These are phyloP conservation scores for Immersiporthe knoxdaviesiana DNA, from an alignment of 2,329 filamentous ascomycete genomes.

Conservation along the genomic window DNA sequence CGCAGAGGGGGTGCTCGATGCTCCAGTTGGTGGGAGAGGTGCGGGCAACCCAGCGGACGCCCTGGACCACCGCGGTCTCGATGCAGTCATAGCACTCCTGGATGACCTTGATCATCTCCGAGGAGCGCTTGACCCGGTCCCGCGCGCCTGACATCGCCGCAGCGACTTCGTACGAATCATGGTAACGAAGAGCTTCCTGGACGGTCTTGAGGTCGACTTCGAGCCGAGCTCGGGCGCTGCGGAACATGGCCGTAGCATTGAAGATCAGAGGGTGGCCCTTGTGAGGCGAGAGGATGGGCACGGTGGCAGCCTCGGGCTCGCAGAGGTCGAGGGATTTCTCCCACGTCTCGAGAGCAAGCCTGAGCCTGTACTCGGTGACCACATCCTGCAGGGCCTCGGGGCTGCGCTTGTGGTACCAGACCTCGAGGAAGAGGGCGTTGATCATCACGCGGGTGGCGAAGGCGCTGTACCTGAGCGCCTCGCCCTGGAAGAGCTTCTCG, in stretches of 20 bases:
- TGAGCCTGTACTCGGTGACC: slow-evolving; percentile 96
- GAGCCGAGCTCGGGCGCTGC: slow-evolving; percentile 88
- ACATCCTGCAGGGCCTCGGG: slow-evolving; percentile 97
- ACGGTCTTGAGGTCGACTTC: slow-evolving; percentile 95
- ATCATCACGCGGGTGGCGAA: slow-evolving; percentile 98
- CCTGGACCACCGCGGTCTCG: slow-evolving; percentile 91
- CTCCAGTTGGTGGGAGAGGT: slow-evolving; percentile 99
- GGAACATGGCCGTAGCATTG: slow-evolving; percentile 96
- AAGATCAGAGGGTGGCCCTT: slow-evolving; percentile 96
- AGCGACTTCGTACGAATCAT: slow-evolving; percentile 95
- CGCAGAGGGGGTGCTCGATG: slow-evolving; percentile 94
- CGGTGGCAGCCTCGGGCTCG: slow-evolving; percentile 85
- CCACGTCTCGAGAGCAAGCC: slow-evolving; percentile 97
- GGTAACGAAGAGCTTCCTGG: slow-evolving; percentile 94
- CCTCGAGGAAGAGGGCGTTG: slow-evolving; percentile 95
- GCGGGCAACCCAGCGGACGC: slow-evolving; percentile 96
- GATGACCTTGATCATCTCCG: slow-evolving; percentile 98
- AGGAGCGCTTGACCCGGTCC: slow-evolving; percentile 90
- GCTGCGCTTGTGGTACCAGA: slow-evolving; percentile 98
- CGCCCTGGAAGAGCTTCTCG: slow-evolving; percentile 93
- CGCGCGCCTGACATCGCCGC: slow-evolving; percentile 94
- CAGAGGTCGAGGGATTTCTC: slow-evolving; percentile 93
- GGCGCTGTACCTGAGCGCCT: slow-evolving; percentile 87
- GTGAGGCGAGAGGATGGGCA: slow-evolving; percentile 90
- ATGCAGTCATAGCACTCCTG: slow-evolving; percentile 98